Percentiles rank a stretch among this genome's conserved stretches.
phyloP scores from a whole-genome alignment of 2,329 filamentous ascomycete genomes.

The Shiraia bambusicola region DNA sequence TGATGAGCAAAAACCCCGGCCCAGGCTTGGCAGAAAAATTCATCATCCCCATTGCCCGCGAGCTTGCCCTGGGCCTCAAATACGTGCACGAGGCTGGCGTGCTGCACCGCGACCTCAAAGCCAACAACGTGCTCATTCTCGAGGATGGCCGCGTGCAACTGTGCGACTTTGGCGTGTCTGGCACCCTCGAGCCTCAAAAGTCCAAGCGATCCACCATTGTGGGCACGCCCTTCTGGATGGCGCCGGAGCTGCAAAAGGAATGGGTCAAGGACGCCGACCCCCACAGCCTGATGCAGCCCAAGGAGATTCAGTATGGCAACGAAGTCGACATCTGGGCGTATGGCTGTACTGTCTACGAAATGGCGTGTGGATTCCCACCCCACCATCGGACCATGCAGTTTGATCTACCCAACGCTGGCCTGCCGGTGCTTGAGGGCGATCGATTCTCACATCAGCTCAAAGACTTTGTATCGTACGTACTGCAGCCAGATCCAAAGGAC shows the following conservation, averaged over 20 bases:
- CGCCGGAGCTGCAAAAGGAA: conserved; percentile 63
- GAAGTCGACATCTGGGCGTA: conserved; percentile 79
- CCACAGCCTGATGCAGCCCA: conserved; percentile 56
- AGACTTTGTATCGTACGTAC: conserved; percentile 70
- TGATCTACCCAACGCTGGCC: conserved; percentile 46
- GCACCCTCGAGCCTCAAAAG: conserved; percentile 71
- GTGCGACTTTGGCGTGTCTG: conserved; percentile 82
- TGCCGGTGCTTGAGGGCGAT: conserved; percentile 70
- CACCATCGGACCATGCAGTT: conserved; percentile 53
- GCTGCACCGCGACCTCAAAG: conserved; percentile 66
- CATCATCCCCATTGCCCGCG: conserved; percentile 64
- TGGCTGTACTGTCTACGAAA: conserved; percentile 77
- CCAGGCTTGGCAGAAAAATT: conserved; percentile 59
- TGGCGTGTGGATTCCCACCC: conserved; percentile 75
- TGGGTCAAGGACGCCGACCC: conserved; percentile 58
- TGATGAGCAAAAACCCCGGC: conserved; percentile 24
- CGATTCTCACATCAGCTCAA: conserved; percentile 69
- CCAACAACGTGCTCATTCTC: conserved; percentile 76
- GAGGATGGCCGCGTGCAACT: conserved; percentile 77
- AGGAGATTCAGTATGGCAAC: conserved; percentile 53
- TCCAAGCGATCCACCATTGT: conserved; percentile 80
- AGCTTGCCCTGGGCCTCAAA: conserved; percentile 62
- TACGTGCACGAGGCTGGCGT: conserved; percentile 67
- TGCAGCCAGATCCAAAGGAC: conserved; percentile 67
- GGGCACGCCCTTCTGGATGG: conserved; percentile 85